Evolutionary conservation across 2,329 filamentous ascomycete genomes (phyloP).

Genomic region (Xylariaceae sp.): DNA sequence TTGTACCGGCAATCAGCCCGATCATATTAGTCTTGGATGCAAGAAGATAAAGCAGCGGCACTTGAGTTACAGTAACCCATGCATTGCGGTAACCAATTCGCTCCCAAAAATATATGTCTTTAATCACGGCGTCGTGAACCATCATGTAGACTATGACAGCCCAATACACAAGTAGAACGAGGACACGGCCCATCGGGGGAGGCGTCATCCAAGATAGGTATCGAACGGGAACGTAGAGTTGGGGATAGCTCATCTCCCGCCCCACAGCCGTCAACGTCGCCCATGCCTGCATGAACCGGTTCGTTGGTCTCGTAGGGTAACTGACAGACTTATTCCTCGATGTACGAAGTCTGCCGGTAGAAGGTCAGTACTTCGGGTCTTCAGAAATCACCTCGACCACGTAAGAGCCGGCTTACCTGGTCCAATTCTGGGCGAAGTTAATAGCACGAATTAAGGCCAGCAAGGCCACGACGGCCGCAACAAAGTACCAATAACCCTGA

Average conservation of each 20-base stretch:
- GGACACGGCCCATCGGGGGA: conserved; percentile 61
- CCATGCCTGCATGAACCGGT: conserved; percentile 55
- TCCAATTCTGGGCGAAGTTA: conserved; percentile 49
- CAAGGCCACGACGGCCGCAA: conserved; percentile 55
- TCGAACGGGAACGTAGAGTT: conserved; percentile 54
- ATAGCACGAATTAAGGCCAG: conserved; percentile 49
- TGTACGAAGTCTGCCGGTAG: conserved; percentile 51
- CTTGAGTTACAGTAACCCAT: conserved; percentile 69
- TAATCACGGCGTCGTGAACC: conserved; percentile 52
- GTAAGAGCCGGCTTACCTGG: conserved; percentile 45
- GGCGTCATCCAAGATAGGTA: conserved; percentile 63
- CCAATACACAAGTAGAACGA: conserved; percentile 64
- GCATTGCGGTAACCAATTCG: conserved; percentile 71
- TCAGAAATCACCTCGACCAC: neutral
- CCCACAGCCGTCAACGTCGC: conserved; percentile 63
- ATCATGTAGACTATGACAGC: conserved; percentile 64
- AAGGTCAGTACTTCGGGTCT: neutral
- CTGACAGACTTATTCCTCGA: conserved; percentile 50
- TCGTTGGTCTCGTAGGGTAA: conserved; percentile 59
- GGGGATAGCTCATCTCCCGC: conserved; percentile 63
- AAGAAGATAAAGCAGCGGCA: conserved; percentile 68
- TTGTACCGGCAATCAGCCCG: conserved; percentile 65
- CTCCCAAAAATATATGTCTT: conserved; percentile 65
- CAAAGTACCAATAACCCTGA: conserved; percentile 64
- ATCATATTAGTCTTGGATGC: conserved; percentile 65